These are phyloP conservation scores for Monotropa hypopitys DNA, from an alignment of 179 eudicot species.

Conservation along the genomic window DNA sequence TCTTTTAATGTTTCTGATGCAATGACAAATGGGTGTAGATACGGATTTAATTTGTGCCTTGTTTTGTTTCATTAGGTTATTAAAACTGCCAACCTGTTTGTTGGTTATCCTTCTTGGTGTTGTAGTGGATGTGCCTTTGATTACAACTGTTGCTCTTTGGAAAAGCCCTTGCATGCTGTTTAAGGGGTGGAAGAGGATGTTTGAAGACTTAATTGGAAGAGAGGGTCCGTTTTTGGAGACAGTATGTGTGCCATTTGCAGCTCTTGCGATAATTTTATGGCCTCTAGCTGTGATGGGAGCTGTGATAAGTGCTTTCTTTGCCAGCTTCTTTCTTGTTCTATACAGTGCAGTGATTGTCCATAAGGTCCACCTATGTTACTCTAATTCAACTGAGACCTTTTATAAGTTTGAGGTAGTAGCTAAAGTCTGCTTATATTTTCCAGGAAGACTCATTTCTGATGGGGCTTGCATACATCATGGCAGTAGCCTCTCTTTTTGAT, in stretches of 20 bases:
- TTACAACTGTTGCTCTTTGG: conserved; percentile 62
- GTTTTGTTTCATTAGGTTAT: conserved; percentile 26
- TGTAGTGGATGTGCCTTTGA: conserved; percentile 50
- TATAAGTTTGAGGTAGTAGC: background rate
- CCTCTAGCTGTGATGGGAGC: conserved; percentile 70
- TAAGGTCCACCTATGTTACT: conserved; percentile 30
- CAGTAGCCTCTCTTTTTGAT: conserved; percentile 61
- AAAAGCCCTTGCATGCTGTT: conserved; percentile 82
- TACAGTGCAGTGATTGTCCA: conserved; percentile 63
- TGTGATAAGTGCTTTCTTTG: conserved; percentile 46
- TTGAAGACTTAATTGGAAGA: conserved; percentile 72
- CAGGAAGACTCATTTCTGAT: conserved; percentile 65
- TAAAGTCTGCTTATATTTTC: background rate
- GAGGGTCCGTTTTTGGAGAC: conserved; percentile 91
- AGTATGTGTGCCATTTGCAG: conserved; percentile 89
- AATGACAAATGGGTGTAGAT: background rate
- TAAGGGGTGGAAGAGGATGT: conserved; percentile 82
- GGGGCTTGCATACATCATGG: conserved; percentile 70
- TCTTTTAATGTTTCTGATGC: background rate
- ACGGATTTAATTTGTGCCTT: background rate
- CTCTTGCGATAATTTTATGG: conserved; percentile 73
- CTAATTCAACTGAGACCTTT: background rate
- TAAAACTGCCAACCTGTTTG: conserved; percentile 46
- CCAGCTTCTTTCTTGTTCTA: conserved; percentile 64
- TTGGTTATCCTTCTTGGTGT: conserved; percentile 40